Conservation (phyloP, 176 grass and related monocot genomes). For the Stipa capillata region DNA sequence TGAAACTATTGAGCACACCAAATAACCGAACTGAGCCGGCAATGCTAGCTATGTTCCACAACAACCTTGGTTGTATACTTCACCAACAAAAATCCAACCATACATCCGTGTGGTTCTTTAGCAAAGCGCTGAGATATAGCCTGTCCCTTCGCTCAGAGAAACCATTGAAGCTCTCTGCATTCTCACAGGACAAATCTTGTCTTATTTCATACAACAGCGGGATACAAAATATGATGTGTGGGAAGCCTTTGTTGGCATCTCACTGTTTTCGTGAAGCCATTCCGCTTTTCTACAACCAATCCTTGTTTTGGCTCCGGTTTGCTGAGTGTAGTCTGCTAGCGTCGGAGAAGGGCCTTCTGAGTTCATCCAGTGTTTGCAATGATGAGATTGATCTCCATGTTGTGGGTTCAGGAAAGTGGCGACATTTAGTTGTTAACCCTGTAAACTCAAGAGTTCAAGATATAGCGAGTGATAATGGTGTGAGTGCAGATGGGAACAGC, state of each 20-base stretch:
- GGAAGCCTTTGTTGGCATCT: slow-evolving; percentile 65
- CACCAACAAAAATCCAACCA: slow-evolving; percentile 64
- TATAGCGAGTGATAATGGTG: no score
- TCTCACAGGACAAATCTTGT: slow-evolving; percentile 67
- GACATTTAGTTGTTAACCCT: slow-evolving; percentile 44
- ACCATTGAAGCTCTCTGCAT: slow-evolving; percentile 43
- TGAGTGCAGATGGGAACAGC: slow-evolving; percentile 20
- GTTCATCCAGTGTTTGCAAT: slow-evolving; percentile 16
- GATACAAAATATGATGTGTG: slow-evolving; percentile 72
- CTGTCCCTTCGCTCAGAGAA: slow-evolving; percentile 48
- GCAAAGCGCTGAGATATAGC: slow-evolving; percentile 59
- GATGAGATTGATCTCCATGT: slow-evolving; percentile 54
- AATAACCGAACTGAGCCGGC: slow-evolving; percentile 61
- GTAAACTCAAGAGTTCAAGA: slow-evolving; percentile 8
- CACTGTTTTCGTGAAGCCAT: slow-evolving; percentile 63
- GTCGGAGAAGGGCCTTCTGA: slow-evolving; percentile 52
- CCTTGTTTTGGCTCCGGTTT: slow-evolving; percentile 87
- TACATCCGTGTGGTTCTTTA: slow-evolving; percentile 56
- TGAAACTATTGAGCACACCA: slow-evolving; percentile 68
- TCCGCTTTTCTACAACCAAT: slow-evolving; percentile 40
- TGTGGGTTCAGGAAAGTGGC: no score
- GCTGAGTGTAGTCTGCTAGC: slow-evolving; percentile 73
- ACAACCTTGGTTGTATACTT: no score
- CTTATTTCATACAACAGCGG: slow-evolving; percentile 80
- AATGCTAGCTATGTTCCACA: slow-evolving; percentile 64